Evolutionary conservation across 163 green algal genomes (phyloP).

Genomic region (Chloroidium sp.): DNA sequence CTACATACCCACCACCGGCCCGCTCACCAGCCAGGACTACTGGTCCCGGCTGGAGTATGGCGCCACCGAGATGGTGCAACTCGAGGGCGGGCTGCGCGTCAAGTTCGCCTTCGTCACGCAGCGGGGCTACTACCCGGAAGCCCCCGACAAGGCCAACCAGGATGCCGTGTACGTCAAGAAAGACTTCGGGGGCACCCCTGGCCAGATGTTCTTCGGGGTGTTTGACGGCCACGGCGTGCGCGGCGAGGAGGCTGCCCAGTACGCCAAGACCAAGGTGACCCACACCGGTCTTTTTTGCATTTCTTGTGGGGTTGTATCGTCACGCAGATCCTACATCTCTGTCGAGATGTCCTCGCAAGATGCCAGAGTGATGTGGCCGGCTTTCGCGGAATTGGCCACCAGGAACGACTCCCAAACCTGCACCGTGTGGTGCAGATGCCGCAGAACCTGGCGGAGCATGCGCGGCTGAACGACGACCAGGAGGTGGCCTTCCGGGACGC

Average conservation of each 20-base stretch:
- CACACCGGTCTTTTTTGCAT: no score
- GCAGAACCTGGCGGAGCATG: constrained; percentile 49
- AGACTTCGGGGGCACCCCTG: constrained; percentile 53
- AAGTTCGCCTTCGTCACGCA: constrained; percentile 48
- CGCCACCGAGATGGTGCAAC: constrained; percentile 9
- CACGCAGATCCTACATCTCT: no score
- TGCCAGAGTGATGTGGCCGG: no score
- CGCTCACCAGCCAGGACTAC: constrained; percentile 18
- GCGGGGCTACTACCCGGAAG: constrained; percentile 81
- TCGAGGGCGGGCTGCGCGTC: constrained; percentile 12
- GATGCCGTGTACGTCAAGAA: constrained; percentile 64
- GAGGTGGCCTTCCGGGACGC: constrained; percentile 48
- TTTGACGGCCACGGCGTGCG: constrained; percentile 79
- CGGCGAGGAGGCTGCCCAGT: constrained; percentile 68
- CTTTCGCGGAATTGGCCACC: no score
- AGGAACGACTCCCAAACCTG: no score
- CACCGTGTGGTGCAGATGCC: constrained; percentile 36
- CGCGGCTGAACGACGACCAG: constrained; percentile 34
- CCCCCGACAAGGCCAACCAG: constrained; percentile 81
- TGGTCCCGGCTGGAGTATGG: constrained; percentile 12
- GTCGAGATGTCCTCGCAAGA: no score
- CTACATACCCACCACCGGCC: constrained; percentile 20
- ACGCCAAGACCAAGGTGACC: constrained; percentile 67
- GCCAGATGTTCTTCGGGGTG: constrained; percentile 78
- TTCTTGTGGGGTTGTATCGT: no score